phyloP scores from a whole-genome alignment of 2,329 filamentous ascomycete species.

The Lachnellula suecica region DNA sequence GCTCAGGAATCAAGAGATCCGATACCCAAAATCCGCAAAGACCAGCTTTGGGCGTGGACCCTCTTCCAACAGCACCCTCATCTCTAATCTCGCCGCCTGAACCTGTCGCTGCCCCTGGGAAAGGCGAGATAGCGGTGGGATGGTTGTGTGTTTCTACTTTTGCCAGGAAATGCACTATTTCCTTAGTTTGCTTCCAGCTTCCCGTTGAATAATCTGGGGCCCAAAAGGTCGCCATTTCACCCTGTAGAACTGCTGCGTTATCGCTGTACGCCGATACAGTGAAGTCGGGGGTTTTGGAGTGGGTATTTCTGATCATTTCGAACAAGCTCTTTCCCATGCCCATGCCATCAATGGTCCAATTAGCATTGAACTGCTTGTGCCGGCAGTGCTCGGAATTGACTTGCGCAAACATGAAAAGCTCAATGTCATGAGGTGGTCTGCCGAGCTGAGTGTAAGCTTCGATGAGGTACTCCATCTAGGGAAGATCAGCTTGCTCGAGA shows the following conservation, averaged over 20 bases:
- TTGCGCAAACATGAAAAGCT: constrained; percentile 99
- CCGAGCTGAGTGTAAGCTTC: constrained; percentile 68
- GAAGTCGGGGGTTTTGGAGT: constrained; percentile 75
- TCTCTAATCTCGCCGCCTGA: constrained; percentile 95
- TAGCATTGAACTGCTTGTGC: constrained; percentile 91
- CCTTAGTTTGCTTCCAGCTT: constrained; percentile 83
- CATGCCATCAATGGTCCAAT: constrained; percentile 90
- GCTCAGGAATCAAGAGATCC: constrained; percentile 84
- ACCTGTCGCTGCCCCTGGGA: constrained; percentile 88
- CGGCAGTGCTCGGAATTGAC: constrained; percentile 93
- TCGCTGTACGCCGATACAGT: constrained; percentile 97
- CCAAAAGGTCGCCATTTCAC: constrained; percentile 75
- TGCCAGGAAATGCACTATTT: constrained; percentile 81
- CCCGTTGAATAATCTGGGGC: constrained; percentile 83
- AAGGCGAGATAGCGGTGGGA: constrained; percentile 92
- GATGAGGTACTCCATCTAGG: constrained; percentile 82
- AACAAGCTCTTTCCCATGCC: constrained; percentile 81
- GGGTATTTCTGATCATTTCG: constrained; percentile 94
- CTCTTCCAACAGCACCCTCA: constrained; percentile 89
- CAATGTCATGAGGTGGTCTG: constrained; percentile 72
- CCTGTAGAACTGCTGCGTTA: constrained; percentile 90
- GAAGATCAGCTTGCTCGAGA: not conserved
- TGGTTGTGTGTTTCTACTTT: constrained; percentile 99
- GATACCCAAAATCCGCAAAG: constrained; percentile 94
- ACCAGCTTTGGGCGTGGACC: constrained; percentile 90